Conservation (phyloP, 106 monocot genomes). For the Dendrobium nobile region DNA sequence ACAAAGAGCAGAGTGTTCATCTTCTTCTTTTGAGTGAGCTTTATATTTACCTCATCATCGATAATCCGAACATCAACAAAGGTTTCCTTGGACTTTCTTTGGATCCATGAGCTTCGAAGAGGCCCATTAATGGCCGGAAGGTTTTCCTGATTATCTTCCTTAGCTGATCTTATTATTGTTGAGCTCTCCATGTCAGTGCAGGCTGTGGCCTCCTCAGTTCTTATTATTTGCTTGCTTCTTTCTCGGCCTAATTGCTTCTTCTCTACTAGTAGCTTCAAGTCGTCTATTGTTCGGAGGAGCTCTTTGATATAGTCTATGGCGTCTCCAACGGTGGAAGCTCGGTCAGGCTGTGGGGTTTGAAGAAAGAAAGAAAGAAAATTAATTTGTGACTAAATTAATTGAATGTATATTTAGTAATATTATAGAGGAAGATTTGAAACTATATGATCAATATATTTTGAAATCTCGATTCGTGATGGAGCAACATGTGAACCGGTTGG, state of each 20-base stretch:
- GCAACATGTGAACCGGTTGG: no score
- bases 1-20: slow-evolving; percentile 48
- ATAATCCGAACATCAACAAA: slow-evolving; percentile 84
- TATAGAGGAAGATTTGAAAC: no score
- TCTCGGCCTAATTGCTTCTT: slow-evolving; percentile 50
- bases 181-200: slow-evolving; percentile 54
- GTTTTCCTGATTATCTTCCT: slow-evolving; percentile 26
- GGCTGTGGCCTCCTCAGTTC: slow-evolving; percentile 15
- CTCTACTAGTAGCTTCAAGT: slow-evolving; percentile 66
- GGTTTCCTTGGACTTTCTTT: slow-evolving; percentile 66
- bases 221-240: slow-evolving; percentile 20
- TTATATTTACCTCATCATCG: slow-evolving; percentile 89
- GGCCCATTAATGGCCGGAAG: slow-evolving; percentile 21
- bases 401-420: no score
- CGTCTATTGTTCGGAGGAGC: slow-evolving; percentile 57
- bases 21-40: slow-evolving; percentile 73
- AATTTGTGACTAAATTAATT: neutral
- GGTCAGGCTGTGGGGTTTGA: slow-evolving; percentile 37
- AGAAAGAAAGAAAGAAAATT: neutral
- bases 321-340: slow-evolving; percentile 86
- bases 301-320: slow-evolving; percentile 93
- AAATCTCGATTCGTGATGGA: no score
- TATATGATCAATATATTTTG: no score
- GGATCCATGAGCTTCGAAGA: slow-evolving; percentile 83
- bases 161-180: slow-evolving; percentile 26